These are phyloP conservation scores for Coemansia sp. DNA, from an alignment of 192 early-diverging fungal species.

Conservation along the genomic window DNA sequence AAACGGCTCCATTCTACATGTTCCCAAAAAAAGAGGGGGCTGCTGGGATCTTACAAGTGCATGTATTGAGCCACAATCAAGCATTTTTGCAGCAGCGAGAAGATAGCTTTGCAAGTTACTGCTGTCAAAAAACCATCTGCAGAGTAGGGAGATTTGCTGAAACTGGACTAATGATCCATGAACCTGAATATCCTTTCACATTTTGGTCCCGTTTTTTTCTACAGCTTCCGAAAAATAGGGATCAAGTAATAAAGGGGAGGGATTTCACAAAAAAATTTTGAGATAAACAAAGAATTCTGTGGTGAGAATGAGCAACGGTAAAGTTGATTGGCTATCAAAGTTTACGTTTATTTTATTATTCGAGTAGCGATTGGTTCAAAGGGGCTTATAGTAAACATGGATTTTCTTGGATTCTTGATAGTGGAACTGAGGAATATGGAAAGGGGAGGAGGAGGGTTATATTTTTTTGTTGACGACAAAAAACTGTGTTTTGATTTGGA, in stretches of 20 bases:
- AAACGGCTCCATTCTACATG: no score
- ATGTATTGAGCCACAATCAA: no score
- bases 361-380: not conserved
- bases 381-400: constrained; percentile 6
- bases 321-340: constrained; percentile 1
- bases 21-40: no score
- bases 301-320: no score
- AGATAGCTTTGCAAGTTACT: no score
- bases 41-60: no score
- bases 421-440: not conserved
- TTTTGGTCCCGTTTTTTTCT: not conserved
- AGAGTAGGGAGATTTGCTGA: no score
- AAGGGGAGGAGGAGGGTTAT: constrained; percentile 6
- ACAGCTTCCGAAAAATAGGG: constrained; percentile 4
- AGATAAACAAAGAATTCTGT: no score
- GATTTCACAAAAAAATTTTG: no score
- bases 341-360: not conserved
- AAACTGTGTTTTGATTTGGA: not conserved
- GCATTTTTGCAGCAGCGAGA: no score
- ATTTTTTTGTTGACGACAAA: constrained; percentile 9
- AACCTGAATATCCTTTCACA: not conserved
- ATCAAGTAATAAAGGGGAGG: not conserved
- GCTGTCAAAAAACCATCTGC: no score
- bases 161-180: no score
- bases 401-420: not conserved